Base-by-base conservation (phyloP, 2,329 filamentous ascomycete species). In the Scedosporium boydii region DNA sequence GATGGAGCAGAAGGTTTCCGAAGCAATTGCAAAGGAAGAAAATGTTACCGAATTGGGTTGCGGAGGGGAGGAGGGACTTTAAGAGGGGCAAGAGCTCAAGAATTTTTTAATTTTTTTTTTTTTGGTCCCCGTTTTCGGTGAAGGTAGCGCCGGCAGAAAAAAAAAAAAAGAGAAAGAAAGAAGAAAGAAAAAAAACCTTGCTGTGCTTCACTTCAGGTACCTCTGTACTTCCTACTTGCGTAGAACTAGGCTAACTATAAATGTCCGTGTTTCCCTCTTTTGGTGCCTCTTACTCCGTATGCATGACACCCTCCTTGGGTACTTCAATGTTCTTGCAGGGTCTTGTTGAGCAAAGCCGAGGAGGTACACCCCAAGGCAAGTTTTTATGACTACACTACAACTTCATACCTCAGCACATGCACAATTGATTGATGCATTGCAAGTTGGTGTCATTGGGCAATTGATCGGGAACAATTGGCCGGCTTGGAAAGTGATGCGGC, bases 101-200 rank as follows among this genome's bases (percentile, higher is more conserved):
- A 64, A 63, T 64, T 68, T 63, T 63, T 67, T 65, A 61, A 65
- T 71, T 72, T 72, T 71, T 69, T 69, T 68, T 63, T 63, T 66
- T 23, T n/a, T 65, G 62, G 65, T 71, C 71, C 72, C 70, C 68
- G 67, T 56, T 64, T 64, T 51, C 44, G 42, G 59, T 61, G 55
- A 58, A 58, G 27, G 21, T 26, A 56, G 53, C 53, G 44, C 44
- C n/a, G 53, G 53, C 53, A 56, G 53, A 56, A 56, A 56, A 48
- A 38, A 38, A 29, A 4, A 12, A 14, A 12, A 38, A 38, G 12
- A 38, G 12, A 38, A 12, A 14, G 12, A 38, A 38, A 7, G 4
- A 34, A 34, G 29, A 34, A 34, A 38, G 34, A 38, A 38, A 38
- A 38, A 38, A 38, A 38, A 38, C 34, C 34, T 38, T 38, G 34